Conservation (phyloP, 768 basidiomycete genomes). For the Hypholoma sublateritium region DNA sequence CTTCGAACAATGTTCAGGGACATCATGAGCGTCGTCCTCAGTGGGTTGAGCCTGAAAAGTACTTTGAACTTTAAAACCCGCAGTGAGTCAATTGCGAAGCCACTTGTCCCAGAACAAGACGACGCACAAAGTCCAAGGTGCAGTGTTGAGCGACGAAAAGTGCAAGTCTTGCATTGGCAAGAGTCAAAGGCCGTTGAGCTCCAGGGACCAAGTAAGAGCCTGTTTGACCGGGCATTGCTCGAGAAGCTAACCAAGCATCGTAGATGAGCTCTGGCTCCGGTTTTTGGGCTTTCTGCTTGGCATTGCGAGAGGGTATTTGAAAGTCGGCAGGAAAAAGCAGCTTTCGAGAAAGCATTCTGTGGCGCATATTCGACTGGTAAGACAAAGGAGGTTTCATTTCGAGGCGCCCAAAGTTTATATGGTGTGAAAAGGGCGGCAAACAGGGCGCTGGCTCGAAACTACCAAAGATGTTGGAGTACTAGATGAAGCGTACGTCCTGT, state of each 20-base stretch:
- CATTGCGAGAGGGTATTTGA: conserved; percentile 27
- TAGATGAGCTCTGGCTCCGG: conserved; percentile 34
- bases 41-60: conserved; percentile 57
- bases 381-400: conserved; percentile 31
- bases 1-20: conserved; percentile 69
- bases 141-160: conserved; percentile 51
- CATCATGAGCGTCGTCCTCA: conserved; percentile 72
- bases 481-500: conserved; percentile 24
- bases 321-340: conserved; percentile 37
- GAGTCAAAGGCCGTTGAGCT: conserved; percentile 62
- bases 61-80: conserved; percentile 37
- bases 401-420: conserved; percentile 27
- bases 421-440: conserved; percentile 20
- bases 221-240: conserved; percentile 45
- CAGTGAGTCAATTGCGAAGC: neutral
- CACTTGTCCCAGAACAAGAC: neutral
- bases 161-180: conserved; percentile 58
- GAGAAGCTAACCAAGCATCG: conserved; percentile 61
- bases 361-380: conserved; percentile 39
- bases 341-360: conserved; percentile 33
- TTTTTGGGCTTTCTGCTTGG: conserved; percentile 18
- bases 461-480: conserved; percentile 17
- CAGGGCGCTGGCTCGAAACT: conserved; percentile 24
- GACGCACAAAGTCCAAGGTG: conserved; percentile 52
- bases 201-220: conserved; percentile 59